Evolutionary conservation across 345 rosid species (phyloP), one percentile per base, ranked within the genome.

Genomic region (Euclidium syriacum): DNA sequence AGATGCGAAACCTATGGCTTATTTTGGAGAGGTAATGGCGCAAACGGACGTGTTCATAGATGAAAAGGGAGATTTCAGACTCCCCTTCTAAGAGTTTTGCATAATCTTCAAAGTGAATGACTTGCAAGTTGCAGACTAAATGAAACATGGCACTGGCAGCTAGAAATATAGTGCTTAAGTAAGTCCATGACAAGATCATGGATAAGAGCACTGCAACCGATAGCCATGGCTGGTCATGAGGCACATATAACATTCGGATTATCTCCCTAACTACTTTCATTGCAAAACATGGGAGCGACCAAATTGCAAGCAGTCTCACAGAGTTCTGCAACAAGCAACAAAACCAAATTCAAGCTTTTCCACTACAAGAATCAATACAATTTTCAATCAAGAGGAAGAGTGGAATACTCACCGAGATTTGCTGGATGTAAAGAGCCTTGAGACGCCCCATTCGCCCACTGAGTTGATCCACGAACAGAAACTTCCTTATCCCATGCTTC

Each of bases 1-100:
- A 91, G 59, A 91, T 88, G 10, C 96, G 82, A 73, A 88, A 91
- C 80, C 95, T 83, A 72, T 91, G 98, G 80, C 98, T 91, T 69
- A 91, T 91, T 76, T 91, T 91, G 34, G 96, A 88, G 12, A 88
- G 92, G 64, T 91, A 73, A 72, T 82, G 64, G 0, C 95, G 80
- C 10, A 91, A 78, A 43, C 85, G 92, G 40, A 76, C 76, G 68
- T 91, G 98, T 69, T 88, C 95, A 32, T 85, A 79, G 23, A 86
- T 85, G 44, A 83, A 78, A 53, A 78, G 50, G 41, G 78, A 50
- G 70, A 91, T 85, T 53, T 85, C 90, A 10, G 80, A 76, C 23
- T 85, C 98, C 34, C 75, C 81, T 39, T 83, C 86, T 74, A 87
- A 52, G 34, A 84, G 81, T 82, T 83, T 84, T 2, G 80, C 80